Evolutionary conservation across 306 rosid species (phyloP).

Genomic region (Vicia villosa): DNA sequence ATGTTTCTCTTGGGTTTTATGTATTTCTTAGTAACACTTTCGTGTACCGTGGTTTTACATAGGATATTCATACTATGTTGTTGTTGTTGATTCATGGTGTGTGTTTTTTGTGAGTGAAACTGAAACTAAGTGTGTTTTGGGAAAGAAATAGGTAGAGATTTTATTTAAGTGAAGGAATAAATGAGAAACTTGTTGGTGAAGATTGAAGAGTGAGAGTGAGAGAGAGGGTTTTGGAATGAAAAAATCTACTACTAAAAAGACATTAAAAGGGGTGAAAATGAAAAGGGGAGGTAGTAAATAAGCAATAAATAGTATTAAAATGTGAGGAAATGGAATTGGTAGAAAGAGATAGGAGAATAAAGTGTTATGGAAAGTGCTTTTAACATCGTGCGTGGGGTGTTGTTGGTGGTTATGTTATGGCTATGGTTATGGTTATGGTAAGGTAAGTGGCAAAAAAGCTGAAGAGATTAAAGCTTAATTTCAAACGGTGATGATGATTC

Average conservation of each 20-base stretch:
- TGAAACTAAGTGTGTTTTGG: too few species aligned
- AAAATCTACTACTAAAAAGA: conserved; percentile 24
- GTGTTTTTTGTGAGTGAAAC: too few species aligned
- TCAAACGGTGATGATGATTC: conserved; percentile 12
- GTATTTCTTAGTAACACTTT: conserved; percentile 50
- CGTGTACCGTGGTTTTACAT: conserved; percentile 67
- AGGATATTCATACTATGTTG: conserved; percentile 48
- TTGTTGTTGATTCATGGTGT: conserved; percentile 40
- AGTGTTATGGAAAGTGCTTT: background rate
- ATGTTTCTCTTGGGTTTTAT: conserved; percentile 21
- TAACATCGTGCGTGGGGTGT: conserved; percentile 15
- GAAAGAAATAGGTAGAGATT: conserved; percentile 17
- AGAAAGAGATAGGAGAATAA: conserved; percentile 29
- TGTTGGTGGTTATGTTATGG: background rate
- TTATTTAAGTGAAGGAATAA: conserved; percentile 5
- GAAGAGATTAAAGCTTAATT: background rate
- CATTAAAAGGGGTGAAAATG: conserved; percentile 35
- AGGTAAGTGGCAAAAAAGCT: background rate
- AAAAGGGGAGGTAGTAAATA: conserved; percentile 9
- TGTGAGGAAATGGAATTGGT: background rate
- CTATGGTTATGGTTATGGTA: conserved; percentile 2
- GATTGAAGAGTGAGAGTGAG: conserved; percentile 4
- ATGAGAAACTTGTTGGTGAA: conserved; percentile 20
- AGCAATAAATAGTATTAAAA: conserved; percentile 24
- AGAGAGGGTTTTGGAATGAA: conserved; percentile 21